Conservation (phyloP, 2,329 filamentous ascomycete species). For the Pestalotiopsis sp. region DNA sequence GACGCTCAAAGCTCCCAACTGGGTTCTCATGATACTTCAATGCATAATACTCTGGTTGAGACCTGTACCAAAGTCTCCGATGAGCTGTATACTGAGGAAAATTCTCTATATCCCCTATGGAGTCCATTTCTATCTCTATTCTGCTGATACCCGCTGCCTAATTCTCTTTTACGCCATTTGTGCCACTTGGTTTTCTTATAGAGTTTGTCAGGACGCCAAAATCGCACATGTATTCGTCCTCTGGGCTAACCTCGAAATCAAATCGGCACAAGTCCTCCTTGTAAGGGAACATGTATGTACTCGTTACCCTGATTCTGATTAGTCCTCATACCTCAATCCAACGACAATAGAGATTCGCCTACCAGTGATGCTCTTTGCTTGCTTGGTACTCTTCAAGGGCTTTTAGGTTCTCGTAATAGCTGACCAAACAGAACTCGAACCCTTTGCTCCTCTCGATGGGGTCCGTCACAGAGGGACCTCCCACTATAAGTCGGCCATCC, state of each 20-base stretch:
- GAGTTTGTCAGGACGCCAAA: background rate
- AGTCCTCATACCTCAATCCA: background rate
- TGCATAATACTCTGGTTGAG: background rate
- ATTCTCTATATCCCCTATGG: too few relatives aligned
- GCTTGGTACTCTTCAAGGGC: conserved; percentile 55
- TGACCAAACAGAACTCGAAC: conserved; percentile 52
- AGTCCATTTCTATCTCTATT: background rate
- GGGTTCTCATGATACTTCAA: background rate
- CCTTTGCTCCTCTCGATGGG: conserved; percentile 56
- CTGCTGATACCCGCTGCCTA: background rate
- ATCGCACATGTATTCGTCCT: background rate
- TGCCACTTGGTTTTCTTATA: background rate
- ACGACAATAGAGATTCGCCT: conserved; percentile 9
- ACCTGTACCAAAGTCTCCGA: background rate
- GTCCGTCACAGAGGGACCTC: conserved; percentile 54
- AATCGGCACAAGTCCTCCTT: conserved; percentile 55
- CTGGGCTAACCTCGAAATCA: conserved; percentile 46
- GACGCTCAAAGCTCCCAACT: background rate
- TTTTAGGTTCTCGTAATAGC: conserved; percentile 47
- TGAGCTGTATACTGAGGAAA: background rate
- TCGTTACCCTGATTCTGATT: conserved; percentile 45
- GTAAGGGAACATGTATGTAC: conserved; percentile 52
- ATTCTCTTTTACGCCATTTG: background rate
- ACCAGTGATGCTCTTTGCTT: conserved; percentile 54
- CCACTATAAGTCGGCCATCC: conserved; percentile 49